These are phyloP conservation scores for Sequoiadendron giganteum DNA, from an alignment of 75 land plant genomes.

Conservation along the genomic window DNA sequence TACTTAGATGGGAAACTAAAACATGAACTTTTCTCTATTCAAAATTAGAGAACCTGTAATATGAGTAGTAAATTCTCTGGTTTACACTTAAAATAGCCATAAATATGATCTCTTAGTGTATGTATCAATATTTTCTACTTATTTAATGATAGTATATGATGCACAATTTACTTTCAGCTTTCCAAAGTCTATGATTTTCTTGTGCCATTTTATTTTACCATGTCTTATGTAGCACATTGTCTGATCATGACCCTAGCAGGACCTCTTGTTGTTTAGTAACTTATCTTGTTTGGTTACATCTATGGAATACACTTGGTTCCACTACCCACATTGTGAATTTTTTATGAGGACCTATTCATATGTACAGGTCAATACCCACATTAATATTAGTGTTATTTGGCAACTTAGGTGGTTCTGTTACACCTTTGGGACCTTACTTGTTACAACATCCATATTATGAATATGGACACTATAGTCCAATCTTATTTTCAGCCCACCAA, in stretches of 20 bases:
- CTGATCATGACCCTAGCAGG: not conserved
- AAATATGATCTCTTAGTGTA: too few species aligned
- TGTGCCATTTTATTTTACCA: too few species aligned
- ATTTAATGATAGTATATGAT: too few species aligned
- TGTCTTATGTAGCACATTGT: not conserved
- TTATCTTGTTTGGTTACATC: not conserved
- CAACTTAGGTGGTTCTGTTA: not conserved
- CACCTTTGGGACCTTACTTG: not conserved
- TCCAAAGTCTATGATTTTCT: too few species aligned
- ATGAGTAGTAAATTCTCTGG: too few species aligned
- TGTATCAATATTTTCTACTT: too few species aligned
- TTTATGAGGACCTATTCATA: not conserved
- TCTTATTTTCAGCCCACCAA: not conserved
- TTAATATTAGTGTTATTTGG: not conserved
- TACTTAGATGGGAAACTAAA: constrained; percentile 92
- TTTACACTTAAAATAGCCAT: too few species aligned
- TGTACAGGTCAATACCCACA: not conserved
- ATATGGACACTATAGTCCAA: not conserved
- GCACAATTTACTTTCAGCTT: too few species aligned
- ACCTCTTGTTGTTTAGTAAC: not conserved
- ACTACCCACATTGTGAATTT: not conserved
- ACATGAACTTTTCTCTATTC: constrained; percentile 78
- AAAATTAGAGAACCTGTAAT: too few species aligned
- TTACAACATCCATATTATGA: not conserved
- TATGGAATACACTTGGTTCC: not conserved